A percentile compares a stretch with the other conserved stretches of the same genome.
Conservation (phyloP, 1,139 yeast genomes). For the Saccharomyces hybrid region DNA sequence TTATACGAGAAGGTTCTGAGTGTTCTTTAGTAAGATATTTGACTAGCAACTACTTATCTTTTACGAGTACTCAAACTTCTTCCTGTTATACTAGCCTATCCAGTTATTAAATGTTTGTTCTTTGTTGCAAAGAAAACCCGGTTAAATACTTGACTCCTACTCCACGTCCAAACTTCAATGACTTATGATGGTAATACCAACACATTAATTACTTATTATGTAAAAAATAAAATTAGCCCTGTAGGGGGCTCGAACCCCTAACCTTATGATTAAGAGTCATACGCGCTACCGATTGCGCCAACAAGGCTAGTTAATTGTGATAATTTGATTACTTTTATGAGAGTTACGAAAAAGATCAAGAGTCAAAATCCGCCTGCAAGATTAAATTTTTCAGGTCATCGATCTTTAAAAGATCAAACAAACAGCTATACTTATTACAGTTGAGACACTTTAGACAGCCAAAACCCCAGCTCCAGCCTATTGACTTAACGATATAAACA, state of each 20-base stretch:
- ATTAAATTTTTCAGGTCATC: background rate
- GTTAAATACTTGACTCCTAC: too few species aligned
- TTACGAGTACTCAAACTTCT: too few species aligned
- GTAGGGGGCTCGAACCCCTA: constrained; percentile 43
- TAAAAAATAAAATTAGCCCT: constrained; percentile 27
- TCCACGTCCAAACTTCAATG: too few species aligned
- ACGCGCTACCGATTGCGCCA: constrained; percentile 44
- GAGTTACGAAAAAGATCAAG: background rate
- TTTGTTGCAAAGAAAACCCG: too few species aligned
- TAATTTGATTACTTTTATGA: background rate
- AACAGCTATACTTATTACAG: background rate
- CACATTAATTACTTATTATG: too few species aligned
- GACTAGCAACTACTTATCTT: too few species aligned
- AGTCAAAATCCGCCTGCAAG: background rate
- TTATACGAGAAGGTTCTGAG: too few species aligned
- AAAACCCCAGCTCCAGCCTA: background rate
- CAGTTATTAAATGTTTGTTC: too few species aligned
- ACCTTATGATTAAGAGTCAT: constrained; percentile 41
- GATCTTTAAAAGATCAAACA: background rate
- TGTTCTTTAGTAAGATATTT: too few species aligned
- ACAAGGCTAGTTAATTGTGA: constrained; percentile 31
- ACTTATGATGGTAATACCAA: too few species aligned
- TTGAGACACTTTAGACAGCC: background rate
- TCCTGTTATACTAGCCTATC: too few species aligned
- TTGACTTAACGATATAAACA: background rate